Base-by-base conservation (phyloP, 352 stramenopile species). In the Thraustochytrium striatum region DNA sequence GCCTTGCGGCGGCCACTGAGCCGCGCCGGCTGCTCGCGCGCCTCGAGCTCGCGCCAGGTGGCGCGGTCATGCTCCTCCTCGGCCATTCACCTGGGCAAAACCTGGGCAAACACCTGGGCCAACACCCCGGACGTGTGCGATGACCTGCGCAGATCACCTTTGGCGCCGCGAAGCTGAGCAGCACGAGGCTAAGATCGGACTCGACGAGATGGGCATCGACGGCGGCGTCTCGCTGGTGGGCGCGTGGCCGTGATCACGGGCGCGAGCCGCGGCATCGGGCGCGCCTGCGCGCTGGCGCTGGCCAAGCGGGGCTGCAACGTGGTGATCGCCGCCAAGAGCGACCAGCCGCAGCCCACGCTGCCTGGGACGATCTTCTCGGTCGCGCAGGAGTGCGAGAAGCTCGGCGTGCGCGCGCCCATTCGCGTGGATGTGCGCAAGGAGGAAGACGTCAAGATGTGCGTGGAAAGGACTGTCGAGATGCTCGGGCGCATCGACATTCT, bases 401-500 rank as follows among this genome's bases (percentile, higher is more conserved):
- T 72, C 13, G 75, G 35, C 30, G 38, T 57, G 50, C 11, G 61
- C 2, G 75, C 43, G 21, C 55, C 44, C 11, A 16, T 82, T 2
- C 25, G 72, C 33, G 47, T 69, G 13, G 75, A 82, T 33, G 53
- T 82, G 44, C 36, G 61, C 50, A 82, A 68, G n/a, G 38, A 57
- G 36, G 62, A 82, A 16, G 41, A 62, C 35, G 62, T 82, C 5
- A 9, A 47, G 33, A 32, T 16, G 19, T 57, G 38, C 33, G 58
- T 80, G 21, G 55, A 80, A 3, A 28, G 30, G 53, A 80, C 70
- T 28, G 58, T 80, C 32, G 25, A 81, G 25, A 80, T 35, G 0
- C 58, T 80, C 41, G 70, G 70, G 9, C 55, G 70, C 55, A 80
- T 80, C 41, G 70, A 80, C 57, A 80, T 80, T 25, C 55, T 80